phyloP scores from a whole-genome alignment of 352 stramenopile genomes.

The Phytophthora pluvialis region DNA sequence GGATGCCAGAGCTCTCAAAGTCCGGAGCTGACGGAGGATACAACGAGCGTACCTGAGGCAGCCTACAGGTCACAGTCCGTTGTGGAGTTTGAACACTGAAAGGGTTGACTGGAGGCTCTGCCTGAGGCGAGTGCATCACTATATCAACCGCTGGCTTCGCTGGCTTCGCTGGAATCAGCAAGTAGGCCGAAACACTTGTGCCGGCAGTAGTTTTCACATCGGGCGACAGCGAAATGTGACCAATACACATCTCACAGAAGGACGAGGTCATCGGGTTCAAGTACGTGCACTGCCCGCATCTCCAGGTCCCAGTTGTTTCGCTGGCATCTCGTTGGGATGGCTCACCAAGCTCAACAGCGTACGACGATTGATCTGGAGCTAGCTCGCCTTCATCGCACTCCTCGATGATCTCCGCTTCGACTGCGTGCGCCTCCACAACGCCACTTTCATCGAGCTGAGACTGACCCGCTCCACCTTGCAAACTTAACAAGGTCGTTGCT shows the following conservation, averaged over 20 bases:
- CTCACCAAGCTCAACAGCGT: slow-evolving; percentile 11
- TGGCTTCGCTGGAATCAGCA: slow-evolving; percentile 24
- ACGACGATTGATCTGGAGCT: neutral
- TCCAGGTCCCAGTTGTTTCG: slow-evolving; percentile 39
- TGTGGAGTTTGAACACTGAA: slow-evolving; percentile 1
- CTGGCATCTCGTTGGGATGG: slow-evolving; percentile 7
- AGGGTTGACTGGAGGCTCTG: slow-evolving; percentile 2
- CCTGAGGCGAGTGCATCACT: neutral
- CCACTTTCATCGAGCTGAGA: neutral
- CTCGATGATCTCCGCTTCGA: slow-evolving; percentile 43
- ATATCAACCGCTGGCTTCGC: slow-evolving; percentile 27
- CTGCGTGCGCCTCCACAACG: slow-evolving; percentile 50
- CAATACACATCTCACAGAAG: slow-evolving; percentile 69
- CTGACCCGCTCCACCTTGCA: slow-evolving; percentile 8
- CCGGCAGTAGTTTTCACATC: slow-evolving; percentile 28
- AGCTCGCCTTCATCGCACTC: slow-evolving; percentile 18
- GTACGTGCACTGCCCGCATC: slow-evolving; percentile 64
- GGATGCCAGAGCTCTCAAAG: slow-evolving; percentile 14
- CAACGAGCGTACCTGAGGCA: slow-evolving; percentile 13
- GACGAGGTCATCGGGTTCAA: slow-evolving; percentile 59
- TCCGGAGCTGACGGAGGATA: slow-evolving; percentile 40
- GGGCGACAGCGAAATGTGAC: slow-evolving; percentile 55
- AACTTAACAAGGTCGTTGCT: slow-evolving; percentile 27
- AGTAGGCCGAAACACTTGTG: slow-evolving; percentile 30
- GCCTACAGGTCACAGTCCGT: slow-evolving; percentile 11